A percentile compares a stretch with the other conserved stretches of the same genome.
Evolutionary conservation across 768 basidiomycete species (phyloP).

Genomic region (Termitomyces sp.): DNA sequence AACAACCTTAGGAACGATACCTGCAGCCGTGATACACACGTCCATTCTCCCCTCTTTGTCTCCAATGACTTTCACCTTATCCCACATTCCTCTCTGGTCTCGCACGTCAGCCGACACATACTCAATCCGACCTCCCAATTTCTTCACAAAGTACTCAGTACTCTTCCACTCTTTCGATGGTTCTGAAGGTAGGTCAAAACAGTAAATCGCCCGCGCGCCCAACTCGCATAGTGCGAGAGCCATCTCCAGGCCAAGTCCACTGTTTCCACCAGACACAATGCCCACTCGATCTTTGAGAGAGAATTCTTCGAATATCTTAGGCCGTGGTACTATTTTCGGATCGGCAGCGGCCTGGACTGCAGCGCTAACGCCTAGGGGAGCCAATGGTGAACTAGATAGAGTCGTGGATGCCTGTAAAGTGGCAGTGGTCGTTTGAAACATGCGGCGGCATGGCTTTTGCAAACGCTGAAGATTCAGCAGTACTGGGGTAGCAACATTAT

Average conservation of each 20-base stretch:
- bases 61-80: slow-evolving; percentile 50
- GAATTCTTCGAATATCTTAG: slow-evolving; percentile 56
- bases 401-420: not conserved
- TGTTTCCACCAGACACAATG: slow-evolving; percentile 56
- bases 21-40: slow-evolving; percentile 71
- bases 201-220: slow-evolving; percentile 64
- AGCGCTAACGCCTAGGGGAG: slow-evolving; percentile 57
- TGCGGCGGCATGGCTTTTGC: not conserved
- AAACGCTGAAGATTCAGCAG: not conserved
- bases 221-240: slow-evolving; percentile 67
- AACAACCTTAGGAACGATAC: slow-evolving; percentile 48
- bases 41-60: slow-evolving; percentile 67
- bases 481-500: not conserved
- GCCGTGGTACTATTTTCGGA: slow-evolving; percentile 25
- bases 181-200: slow-evolving; percentile 50
- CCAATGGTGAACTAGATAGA: slow-evolving; percentile 47
- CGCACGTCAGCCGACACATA: slow-evolving; percentile 63
- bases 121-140: slow-evolving; percentile 39
- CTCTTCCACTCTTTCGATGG: slow-evolving; percentile 54
- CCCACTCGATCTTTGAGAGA: slow-evolving; percentile 51
- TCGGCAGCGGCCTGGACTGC: slow-evolving; percentile 40
- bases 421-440: not conserved
- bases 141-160: slow-evolving; percentile 44
- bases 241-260: slow-evolving; percentile 77
- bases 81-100: slow-evolving; percentile 56